Conservation (phyloP, 345 rosid species). For the Salix viminalis region DNA sequence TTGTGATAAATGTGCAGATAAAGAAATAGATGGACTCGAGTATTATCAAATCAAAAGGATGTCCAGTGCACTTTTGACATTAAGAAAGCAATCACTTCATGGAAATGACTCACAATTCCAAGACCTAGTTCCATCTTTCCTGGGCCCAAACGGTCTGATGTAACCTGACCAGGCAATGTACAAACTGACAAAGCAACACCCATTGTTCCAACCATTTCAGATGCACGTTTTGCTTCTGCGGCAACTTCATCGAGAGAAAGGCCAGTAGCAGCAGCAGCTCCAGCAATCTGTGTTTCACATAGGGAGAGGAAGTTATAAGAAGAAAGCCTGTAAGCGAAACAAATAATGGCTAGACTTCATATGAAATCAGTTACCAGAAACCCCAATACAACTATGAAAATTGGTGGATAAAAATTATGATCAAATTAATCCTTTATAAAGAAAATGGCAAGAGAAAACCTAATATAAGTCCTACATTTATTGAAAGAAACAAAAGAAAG, state of each 20-base stretch:
- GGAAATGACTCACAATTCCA: conserved; percentile 73
- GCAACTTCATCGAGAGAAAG: conserved; percentile 72
- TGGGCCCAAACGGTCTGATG: conserved; percentile 79
- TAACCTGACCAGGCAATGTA: conserved; percentile 82
- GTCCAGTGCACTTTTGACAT: conserved; percentile 1
- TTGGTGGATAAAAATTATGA: neutral
- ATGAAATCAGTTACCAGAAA: neutral
- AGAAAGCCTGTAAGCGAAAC: neutral
- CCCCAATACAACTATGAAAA: neutral
- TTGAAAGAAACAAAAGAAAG: neutral
- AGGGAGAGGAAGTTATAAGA: conserved; percentile 13
- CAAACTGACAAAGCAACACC: conserved; percentile 91
- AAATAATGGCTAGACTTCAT: neutral
- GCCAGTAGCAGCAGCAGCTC: conserved; percentile 92
- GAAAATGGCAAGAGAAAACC: neutral
- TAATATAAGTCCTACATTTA: neutral
- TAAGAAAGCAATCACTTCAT: neutral
- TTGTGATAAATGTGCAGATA: neutral
- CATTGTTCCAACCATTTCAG: conserved; percentile 90
- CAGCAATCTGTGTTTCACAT: conserved; percentile 62
- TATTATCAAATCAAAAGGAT: neutral
- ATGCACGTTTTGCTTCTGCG: conserved; percentile 71
- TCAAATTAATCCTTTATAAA: neutral
- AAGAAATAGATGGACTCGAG: neutral
- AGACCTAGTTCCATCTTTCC: conserved; percentile 98